phyloP scores from a whole-genome alignment of 2,329 filamentous ascomycete species.

The Colletotrichum phormii region DNA sequence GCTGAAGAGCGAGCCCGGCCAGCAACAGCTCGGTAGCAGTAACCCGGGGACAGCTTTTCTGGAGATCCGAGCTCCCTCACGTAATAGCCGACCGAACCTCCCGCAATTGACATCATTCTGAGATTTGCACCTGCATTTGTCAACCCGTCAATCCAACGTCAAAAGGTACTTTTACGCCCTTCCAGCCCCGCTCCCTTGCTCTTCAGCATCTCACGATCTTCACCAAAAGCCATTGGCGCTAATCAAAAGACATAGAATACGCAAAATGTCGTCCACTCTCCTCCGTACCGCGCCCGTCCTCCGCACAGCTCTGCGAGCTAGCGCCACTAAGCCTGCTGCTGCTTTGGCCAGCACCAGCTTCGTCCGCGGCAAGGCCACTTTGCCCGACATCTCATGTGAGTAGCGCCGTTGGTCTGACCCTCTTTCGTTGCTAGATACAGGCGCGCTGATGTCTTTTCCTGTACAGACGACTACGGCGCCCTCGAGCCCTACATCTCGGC shows the following conservation, averaged over 20 bases:
- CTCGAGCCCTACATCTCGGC: conserved; percentile 87
- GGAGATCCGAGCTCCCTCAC: conserved; percentile 36
- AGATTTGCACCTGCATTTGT: conserved; percentile 20
- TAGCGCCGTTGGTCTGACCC: not conserved
- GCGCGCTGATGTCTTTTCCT: not conserved
- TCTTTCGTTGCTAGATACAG: not conserved
- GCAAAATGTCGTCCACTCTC: conserved; percentile 79
- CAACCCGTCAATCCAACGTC: conserved; percentile 38
- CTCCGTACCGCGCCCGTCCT: conserved; percentile 76
- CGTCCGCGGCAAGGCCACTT: conserved; percentile 87
- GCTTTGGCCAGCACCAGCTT: conserved; percentile 81
- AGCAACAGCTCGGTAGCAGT: conserved; percentile 25
- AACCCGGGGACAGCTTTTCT: conserved; percentile 23
- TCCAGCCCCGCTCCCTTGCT: not conserved
- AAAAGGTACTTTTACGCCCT: conserved; percentile 12
- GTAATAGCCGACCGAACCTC: conserved; percentile 35
- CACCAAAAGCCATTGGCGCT: not conserved
- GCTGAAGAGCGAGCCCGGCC: not conserved
- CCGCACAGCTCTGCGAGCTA: conserved; percentile 78
- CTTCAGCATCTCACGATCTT: not conserved
- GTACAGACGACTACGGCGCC: conserved; percentile 90
- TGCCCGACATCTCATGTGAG: conserved; percentile 83
- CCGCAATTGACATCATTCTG: conserved; percentile 35
- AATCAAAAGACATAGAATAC: conserved; percentile 31
- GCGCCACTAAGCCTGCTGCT: conserved; percentile 69